These are phyloP conservation scores for Sporothrix humicola DNA, from an alignment of 2,329 filamentous ascomycete species.

Conservation along the genomic window DNA sequence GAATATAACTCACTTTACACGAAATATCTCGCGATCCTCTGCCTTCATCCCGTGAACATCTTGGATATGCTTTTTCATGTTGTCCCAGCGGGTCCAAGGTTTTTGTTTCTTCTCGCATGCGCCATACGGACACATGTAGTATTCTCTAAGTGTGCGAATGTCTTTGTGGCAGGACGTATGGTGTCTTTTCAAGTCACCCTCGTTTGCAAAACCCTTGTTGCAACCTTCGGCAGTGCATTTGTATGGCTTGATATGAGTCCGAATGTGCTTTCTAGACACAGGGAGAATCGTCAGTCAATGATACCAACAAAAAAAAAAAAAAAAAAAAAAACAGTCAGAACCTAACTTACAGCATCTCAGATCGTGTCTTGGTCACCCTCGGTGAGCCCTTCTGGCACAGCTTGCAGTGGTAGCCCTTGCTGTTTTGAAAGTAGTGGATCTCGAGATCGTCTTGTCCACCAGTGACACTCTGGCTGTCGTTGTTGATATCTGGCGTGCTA, in stretches of 20 bases:
- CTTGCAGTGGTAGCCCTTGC: not conserved
- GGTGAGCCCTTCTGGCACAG: not conserved
- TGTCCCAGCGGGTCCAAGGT: slow-evolving; percentile 17
- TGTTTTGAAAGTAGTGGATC: not conserved
- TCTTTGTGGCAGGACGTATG: slow-evolving; percentile 19
- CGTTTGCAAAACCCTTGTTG: slow-evolving; percentile 14
- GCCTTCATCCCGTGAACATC: not conserved
- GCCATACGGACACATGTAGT: not conserved
- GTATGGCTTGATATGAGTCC: not conserved
- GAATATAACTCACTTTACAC: slow-evolving; percentile 1
- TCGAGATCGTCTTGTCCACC: not conserved
- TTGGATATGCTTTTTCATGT: slow-evolving; percentile 1
- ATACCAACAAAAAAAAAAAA: not conserved
- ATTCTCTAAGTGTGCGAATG: slow-evolving; percentile 6
- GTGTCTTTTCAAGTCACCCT: slow-evolving; percentile 1
- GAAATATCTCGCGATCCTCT: not conserved
- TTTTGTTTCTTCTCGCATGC: not conserved
- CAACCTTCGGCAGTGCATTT: not conserved
- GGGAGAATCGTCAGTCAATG: not conserved
- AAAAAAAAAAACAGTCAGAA: not conserved
- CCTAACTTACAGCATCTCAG: slow-evolving; percentile 10
- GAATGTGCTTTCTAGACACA: not conserved
- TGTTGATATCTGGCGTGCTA: slow-evolving; percentile 9
- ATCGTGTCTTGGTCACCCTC: slow-evolving; percentile 1
- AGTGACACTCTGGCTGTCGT: not conserved